Evolutionary conservation across 306 rosid species (phyloP).

Genomic region (Quercus suber): DNA sequence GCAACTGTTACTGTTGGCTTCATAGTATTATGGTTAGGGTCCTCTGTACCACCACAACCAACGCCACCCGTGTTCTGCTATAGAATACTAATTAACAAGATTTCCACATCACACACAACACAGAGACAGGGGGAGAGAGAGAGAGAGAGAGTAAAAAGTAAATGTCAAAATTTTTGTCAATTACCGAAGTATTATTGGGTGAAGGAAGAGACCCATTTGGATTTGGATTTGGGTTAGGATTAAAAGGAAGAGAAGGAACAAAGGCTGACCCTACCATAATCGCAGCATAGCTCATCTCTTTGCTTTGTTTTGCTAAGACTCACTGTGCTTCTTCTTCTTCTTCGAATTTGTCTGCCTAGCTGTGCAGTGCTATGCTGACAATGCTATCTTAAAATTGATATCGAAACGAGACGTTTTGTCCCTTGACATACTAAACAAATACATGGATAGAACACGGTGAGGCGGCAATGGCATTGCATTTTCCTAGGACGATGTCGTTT

Average conservation of each 20-base stretch:
- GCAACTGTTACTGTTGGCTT: constrained; percentile 21
- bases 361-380: no score
- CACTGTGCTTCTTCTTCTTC: no score
- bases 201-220: background rate
- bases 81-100: background rate
- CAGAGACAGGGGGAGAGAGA: background rate
- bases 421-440: no score
- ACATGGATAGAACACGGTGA: no score
- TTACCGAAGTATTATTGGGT: background rate
- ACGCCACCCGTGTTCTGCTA: constrained; percentile 1
- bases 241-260: background rate
- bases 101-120: background rate
- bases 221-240: background rate
- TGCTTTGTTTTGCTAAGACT: no score
- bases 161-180: no score
- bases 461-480: no score
- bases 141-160: background rate
- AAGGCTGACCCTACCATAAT: background rate
- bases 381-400: no score
- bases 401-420: no score
- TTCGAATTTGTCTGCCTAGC: no score
- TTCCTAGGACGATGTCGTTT: no score
- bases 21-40: constrained; percentile 15
- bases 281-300: constrained; percentile 4
- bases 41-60: constrained; percentile 21